These are phyloP conservation scores for Diplodia mutila DNA, from an alignment of 2,329 filamentous ascomycete species.

Conservation along the genomic window DNA sequence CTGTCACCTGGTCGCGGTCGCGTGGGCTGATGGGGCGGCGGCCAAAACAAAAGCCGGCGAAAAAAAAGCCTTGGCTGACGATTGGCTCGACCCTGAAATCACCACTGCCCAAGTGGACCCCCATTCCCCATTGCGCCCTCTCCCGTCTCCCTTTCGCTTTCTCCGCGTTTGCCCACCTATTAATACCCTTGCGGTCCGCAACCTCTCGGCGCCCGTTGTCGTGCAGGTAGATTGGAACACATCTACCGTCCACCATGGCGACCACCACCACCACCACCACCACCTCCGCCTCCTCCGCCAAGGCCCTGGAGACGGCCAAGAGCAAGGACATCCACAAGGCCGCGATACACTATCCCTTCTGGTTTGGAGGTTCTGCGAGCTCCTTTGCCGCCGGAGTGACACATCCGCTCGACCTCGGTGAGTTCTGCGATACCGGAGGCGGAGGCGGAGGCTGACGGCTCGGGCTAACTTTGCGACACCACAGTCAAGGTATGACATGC, in stretches of 20 bases:
- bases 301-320: conserved; percentile 40
- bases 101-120: not conserved
- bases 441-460: not conserved
- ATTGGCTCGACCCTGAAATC: conserved; percentile 8
- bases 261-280: conserved; percentile 13
- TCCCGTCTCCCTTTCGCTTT: not conserved
- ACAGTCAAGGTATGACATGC: conserved; percentile 51
- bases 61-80: conserved; percentile 26
- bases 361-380: conserved; percentile 95
- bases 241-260: conserved; percentile 16
- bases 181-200: not conserved
- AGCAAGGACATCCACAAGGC: conserved; percentile 47
- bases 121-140: not conserved
- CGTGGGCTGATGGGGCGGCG: conserved; percentile 11
- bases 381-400: conserved; percentile 90
- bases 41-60: conserved; percentile 17
- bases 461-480: conserved; percentile 36
- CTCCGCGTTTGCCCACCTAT: conserved; percentile 10
- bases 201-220: no score
- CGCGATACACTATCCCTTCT: conserved; percentile 58
- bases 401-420: conserved; percentile 90
- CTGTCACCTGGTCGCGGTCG: not conserved
- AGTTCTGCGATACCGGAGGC: conserved; percentile 47
- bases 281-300: conserved; percentile 49
- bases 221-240: not conserved